Conservation (phyloP, 495 filamentous ascomycete species). For the Tuber calosporum region DNA sequence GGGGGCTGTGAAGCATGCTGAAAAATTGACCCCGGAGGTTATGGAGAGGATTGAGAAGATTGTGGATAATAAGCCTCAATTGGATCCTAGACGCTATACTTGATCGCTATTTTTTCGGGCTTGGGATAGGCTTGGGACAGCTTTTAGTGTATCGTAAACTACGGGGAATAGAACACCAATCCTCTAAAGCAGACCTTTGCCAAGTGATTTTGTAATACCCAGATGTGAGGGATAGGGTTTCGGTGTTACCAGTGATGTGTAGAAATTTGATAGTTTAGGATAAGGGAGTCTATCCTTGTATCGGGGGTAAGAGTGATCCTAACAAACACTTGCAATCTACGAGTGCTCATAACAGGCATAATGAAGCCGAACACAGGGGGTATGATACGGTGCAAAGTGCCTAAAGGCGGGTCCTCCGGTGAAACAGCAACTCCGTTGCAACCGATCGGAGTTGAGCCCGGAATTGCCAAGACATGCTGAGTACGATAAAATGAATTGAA, state of each 20-base stretch:
- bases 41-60: conserved; percentile 63
- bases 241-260: background rate
- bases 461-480: too few species aligned
- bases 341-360: too few species aligned
- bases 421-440: too few species aligned
- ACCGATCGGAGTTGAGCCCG: too few species aligned
- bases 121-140: background rate
- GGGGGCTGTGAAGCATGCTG: conserved; percentile 53
- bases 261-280: background rate
- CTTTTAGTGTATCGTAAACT: background rate
- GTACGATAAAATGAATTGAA: too few species aligned
- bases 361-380: too few species aligned
- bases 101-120: conserved; percentile 25
- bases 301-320: background rate
- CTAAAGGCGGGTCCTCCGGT: too few species aligned
- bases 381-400: too few species aligned
- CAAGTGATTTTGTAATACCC: background rate
- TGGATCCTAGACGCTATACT: conserved; percentile 28
- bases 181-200: background rate
- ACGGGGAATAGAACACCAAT: background rate
- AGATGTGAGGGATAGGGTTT: background rate
- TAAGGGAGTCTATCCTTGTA: background rate
- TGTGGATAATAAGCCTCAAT: conserved; percentile 57
- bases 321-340: background rate
- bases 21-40: conserved; percentile 60